Percentiles rank a stretch among this genome's conserved stretches.
Conservation (phyloP, 2,329 filamentous ascomycete genomes). For the Cordyceps cateniannulata region DNA sequence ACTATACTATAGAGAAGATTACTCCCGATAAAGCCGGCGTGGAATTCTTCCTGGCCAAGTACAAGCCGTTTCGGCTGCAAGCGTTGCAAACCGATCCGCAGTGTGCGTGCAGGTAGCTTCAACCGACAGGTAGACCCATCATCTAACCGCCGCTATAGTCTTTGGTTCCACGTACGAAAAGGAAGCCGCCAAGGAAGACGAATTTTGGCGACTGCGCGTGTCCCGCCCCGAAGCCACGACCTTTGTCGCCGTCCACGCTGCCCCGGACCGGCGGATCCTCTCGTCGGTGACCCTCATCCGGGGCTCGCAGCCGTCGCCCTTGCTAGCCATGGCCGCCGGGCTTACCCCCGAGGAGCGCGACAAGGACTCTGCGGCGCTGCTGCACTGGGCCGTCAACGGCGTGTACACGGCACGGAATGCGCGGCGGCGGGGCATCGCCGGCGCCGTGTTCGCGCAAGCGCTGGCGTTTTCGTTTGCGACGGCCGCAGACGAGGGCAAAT, state of each 20-base stretch:
- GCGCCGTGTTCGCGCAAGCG: background rate
- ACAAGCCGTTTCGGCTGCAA: constrained; percentile 9
- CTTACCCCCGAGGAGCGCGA: constrained; percentile 4
- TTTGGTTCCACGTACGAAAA: constrained; percentile 7
- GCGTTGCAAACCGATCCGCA: constrained; percentile 6
- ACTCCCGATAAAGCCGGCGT: background rate
- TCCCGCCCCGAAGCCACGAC: background rate
- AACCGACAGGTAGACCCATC: no score
- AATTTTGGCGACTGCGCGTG: constrained; percentile 4
- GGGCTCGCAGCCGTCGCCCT: background rate
- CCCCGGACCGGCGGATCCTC: background rate
- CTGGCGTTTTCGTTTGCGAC: background rate
- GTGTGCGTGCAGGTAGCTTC: background rate
- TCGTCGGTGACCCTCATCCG: constrained; percentile 7
- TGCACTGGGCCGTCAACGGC: constrained; percentile 9
- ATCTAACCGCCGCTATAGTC: background rate
- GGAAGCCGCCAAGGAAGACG: constrained; percentile 4
- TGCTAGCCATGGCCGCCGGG: background rate
- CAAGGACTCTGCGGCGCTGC: background rate
- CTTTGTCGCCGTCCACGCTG: background rate
- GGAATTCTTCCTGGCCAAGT: constrained; percentile 1
- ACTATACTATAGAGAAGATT: constrained; percentile 4
- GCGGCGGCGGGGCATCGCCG: constrained; percentile 1
- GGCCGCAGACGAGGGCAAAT: background rate
- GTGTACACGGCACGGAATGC: constrained; percentile 4